phyloP scores from a whole-genome alignment of 2,329 filamentous ascomycete species.

The Epichloe elymi region DNA sequence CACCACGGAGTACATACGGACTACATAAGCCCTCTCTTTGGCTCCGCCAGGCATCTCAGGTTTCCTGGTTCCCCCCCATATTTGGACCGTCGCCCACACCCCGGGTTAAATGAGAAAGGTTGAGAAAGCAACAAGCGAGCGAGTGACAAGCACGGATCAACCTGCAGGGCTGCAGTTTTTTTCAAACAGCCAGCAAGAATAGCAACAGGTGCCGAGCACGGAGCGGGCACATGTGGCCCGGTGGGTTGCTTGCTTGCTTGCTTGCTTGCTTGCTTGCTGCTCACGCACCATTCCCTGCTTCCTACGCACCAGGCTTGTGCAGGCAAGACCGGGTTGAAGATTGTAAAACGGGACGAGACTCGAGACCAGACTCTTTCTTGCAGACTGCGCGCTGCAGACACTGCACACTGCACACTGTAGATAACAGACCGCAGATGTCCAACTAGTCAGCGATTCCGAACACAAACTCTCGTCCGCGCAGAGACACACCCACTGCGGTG shows the following conservation, averaged over 20 bases:
- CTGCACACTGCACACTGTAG: neutral
- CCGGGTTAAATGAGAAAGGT: neutral
- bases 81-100: neutral
- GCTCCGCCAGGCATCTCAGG: neutral
- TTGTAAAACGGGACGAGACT: neutral
- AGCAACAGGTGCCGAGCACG: neutral
- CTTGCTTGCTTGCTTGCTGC: neutral
- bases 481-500: neutral
- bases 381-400: neutral
- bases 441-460: constrained; percentile 1
- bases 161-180: neutral
- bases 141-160: neutral
- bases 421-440: neutral
- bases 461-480: constrained; percentile 2
- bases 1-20: neutral
- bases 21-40: neutral
- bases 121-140: neutral
- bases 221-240: neutral
- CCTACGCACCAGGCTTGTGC: neutral
- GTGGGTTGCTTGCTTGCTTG: neutral
- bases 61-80: neutral
- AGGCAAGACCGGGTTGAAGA: neutral
- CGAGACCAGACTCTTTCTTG: neutral
- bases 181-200: neutral
- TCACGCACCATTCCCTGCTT: neutral